Evolutionary conservation across 1,284 basidiomycete species (phyloP).

Genomic region (Ustilago cynodontis): DNA sequence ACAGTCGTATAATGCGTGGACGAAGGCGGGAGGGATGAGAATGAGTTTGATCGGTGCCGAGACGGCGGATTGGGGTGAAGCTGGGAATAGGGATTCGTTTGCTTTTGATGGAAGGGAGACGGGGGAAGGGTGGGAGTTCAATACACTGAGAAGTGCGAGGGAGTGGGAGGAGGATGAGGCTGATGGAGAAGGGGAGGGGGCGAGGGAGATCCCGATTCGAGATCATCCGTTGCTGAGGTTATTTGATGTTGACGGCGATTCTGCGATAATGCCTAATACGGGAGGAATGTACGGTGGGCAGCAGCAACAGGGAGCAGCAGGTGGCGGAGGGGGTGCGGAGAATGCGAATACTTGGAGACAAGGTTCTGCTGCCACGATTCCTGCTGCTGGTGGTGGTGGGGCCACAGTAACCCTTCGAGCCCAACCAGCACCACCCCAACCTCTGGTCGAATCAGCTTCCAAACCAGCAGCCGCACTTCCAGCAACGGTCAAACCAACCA

Average conservation of each 20-base stretch:
- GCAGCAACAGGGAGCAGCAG: slow-evolving; percentile 8
- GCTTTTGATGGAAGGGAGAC: slow-evolving; percentile 56
- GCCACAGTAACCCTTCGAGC: slow-evolving; percentile 18
- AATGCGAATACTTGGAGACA: slow-evolving; percentile 26
- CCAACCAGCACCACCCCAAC: slow-evolving; percentile 17
- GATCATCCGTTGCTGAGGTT: slow-evolving; percentile 59
- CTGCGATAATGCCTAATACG: slow-evolving; percentile 8
- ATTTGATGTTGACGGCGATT: slow-evolving; percentile 47
- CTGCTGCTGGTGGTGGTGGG: background rate
- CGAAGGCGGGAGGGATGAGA: slow-evolving; percentile 82
- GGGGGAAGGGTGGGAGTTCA: slow-evolving; percentile 61
- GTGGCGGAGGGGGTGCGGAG: background rate
- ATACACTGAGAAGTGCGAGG: slow-evolving; percentile 29
- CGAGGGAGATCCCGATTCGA: slow-evolving; percentile 36
- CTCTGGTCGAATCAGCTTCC: slow-evolving; percentile 1
- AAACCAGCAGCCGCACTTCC: background rate
- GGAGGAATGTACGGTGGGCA: slow-evolving; percentile 19
- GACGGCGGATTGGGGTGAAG: slow-evolving; percentile 50
- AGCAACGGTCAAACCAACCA: slow-evolving; percentile 24
- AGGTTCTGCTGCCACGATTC: background rate
- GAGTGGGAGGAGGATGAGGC: slow-evolving; percentile 45
- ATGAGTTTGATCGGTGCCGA: slow-evolving; percentile 76
- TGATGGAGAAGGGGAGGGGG: slow-evolving; percentile 17
- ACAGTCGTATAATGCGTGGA: slow-evolving; percentile 80
- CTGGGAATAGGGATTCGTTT: slow-evolving; percentile 57